phyloP scores from a whole-genome alignment of 2,329 filamentous ascomycete species.

The Aspergillus oerlinghausenensis region DNA sequence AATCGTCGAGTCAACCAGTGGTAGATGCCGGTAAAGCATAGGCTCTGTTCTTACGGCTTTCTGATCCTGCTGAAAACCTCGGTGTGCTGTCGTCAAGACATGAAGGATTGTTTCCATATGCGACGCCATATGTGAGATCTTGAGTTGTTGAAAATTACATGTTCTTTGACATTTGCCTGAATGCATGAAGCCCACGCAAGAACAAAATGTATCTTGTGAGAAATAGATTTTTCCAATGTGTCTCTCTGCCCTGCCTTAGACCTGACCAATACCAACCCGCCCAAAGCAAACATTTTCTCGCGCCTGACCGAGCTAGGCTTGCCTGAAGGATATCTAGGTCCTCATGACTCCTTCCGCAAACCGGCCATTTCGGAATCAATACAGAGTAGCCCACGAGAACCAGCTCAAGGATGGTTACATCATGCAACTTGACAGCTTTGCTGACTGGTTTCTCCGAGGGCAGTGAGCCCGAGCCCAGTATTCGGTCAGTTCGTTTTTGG shows the following conservation, averaged over 20 bases:
- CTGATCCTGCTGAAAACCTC: not conserved
- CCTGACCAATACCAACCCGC: not conserved
- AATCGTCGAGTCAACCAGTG: not conserved
- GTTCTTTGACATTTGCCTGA: not conserved
- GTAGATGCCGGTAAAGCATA: conserved; percentile 4
- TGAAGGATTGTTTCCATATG: not conserved
- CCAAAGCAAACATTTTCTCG: not conserved
- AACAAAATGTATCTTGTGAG: not conserved
- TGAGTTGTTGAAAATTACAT: not conserved
- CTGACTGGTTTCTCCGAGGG: not conserved
- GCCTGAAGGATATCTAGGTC: not conserved
- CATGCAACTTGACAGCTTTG: not conserved
- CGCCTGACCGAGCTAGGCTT: not conserved
- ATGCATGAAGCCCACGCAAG: not conserved
- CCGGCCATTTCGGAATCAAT: not conserved
- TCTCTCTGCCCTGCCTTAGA: not conserved
- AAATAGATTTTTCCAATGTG: not conserved
- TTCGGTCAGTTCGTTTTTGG: not conserved
- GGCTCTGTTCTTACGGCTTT: not conserved
- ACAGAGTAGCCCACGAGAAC: not conserved
- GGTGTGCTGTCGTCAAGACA: not conserved
- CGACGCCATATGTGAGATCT: not conserved
- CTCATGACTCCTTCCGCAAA: not conserved
- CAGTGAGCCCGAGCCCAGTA: not conserved
- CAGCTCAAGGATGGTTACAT: not conserved